phyloP scores from a whole-genome alignment of 495 filamentous ascomycete species.

The Penicillium crystallinum region DNA sequence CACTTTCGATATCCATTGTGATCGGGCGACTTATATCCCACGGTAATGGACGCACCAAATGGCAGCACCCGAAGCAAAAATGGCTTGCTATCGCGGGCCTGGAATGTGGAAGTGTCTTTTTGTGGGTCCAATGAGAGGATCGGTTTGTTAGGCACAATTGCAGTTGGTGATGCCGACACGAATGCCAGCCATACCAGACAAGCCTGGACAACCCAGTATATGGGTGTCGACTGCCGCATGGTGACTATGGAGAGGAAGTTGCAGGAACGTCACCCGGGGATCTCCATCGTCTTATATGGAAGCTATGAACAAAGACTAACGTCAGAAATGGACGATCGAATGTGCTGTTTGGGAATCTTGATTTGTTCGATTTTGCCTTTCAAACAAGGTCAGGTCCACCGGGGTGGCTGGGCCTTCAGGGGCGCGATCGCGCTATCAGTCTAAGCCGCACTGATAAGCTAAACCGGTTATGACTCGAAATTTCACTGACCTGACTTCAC shows the following conservation, averaged over 20 bases:
- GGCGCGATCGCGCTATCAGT: neutral
- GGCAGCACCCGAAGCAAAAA: slow-evolving; percentile 46
- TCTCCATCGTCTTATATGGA: neutral
- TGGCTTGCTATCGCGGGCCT: slow-evolving; percentile 4
- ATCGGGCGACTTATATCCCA: slow-evolving; percentile 45
- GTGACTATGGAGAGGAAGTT: neutral
- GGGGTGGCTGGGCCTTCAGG: neutral
- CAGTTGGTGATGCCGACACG: neutral
- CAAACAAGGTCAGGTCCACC: neutral
- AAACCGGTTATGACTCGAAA: neutral
- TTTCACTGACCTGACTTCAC: neutral
- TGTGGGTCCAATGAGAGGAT: neutral
- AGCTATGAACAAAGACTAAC: neutral
- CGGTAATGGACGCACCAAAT: slow-evolving; percentile 55
- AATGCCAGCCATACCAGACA: slow-evolving; percentile 12
- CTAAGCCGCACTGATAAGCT: slow-evolving; percentile 3
- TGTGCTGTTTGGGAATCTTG: neutral
- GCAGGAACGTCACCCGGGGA: neutral
- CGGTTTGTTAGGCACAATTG: neutral
- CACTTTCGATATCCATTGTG: slow-evolving; percentile 50
- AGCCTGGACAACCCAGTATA: slow-evolving; percentile 11
- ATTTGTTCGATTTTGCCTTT: neutral
- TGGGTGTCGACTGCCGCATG: slow-evolving; percentile 14
- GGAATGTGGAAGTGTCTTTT: neutral
- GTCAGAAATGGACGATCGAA: neutral